Conservation (phyloP, 495 filamentous ascomycete genomes). For the Tuber brumale region DNA sequence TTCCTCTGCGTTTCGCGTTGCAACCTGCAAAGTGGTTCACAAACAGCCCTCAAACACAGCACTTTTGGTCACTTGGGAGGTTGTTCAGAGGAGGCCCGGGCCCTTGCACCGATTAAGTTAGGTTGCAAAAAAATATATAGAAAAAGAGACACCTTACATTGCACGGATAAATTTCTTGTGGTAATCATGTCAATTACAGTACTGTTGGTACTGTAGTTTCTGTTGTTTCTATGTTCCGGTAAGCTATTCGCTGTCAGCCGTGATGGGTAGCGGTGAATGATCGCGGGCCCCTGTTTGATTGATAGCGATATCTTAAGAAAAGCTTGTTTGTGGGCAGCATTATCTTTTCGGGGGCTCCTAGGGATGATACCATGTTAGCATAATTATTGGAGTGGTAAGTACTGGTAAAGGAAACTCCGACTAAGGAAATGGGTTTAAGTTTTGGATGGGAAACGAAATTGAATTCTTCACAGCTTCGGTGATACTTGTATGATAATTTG, state of each 20-base stretch:
- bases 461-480: not conserved
- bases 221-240: not conserved
- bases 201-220: not conserved
- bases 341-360: not conserved
- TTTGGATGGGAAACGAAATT: not conserved
- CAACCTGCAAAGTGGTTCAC: not conserved
- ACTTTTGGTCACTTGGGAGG: not conserved
- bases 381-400: not conserved
- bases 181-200: not conserved
- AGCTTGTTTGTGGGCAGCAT: not conserved
- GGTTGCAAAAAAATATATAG: too few relatives aligned
- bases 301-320: not conserved
- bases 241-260: not conserved
- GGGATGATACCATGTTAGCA: too few relatives aligned
- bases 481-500: not conserved
- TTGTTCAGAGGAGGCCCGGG: not conserved
- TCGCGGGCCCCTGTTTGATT: not conserved
- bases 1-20: not conserved
- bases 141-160: not conserved
- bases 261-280: not conserved
- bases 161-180: not conserved
- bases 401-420: too few relatives aligned
- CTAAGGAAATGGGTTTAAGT: not conserved
- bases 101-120: not conserved
- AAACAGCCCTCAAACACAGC: not conserved